Evolutionary conservation across 1,284 basidiomycete genomes (phyloP).

Genomic region (Ceratobasidium sp.): DNA sequence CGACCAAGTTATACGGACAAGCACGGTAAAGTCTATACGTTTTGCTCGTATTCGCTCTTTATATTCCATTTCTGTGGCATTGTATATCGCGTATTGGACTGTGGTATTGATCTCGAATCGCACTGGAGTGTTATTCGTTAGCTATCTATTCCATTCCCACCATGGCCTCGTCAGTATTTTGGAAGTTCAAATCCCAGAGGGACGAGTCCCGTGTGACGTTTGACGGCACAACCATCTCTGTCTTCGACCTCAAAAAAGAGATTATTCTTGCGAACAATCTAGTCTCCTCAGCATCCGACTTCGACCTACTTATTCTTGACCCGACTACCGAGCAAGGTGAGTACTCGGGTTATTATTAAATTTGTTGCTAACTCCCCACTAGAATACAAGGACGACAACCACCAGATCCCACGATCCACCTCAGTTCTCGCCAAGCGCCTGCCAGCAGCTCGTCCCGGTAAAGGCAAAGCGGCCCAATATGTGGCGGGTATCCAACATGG

Average conservation of each 20-base stretch:
- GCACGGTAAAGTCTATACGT: too few species aligned
- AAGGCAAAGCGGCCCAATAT: constrained; percentile 90
- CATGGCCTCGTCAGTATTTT: constrained; percentile 97
- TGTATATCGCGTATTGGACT: too few species aligned
- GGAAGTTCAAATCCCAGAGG: constrained; percentile 95
- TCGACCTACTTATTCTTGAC: constrained; percentile 91
- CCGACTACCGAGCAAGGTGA: constrained; percentile 85
- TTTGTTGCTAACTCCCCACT: constrained; percentile 36
- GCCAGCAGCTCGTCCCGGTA: constrained; percentile 84
- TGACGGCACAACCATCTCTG: constrained; percentile 97
- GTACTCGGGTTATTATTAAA: constrained; percentile 43
- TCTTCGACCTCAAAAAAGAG: constrained; percentile 99
- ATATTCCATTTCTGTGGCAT: neutral
- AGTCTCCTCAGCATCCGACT: constrained; percentile 89
- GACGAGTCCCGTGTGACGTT: constrained; percentile 95
- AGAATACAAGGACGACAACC: constrained; percentile 94
- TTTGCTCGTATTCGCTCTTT: too few species aligned
- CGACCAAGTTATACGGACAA: too few species aligned
- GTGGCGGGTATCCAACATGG: constrained; percentile 56
- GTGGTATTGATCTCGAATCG: constrained; percentile 34
- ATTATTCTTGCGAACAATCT: constrained; percentile 96
- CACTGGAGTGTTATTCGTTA: constrained; percentile 34
- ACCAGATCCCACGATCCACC: constrained; percentile 91
- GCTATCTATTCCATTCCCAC: constrained; percentile 39
- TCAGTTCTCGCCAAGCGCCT: constrained; percentile 92